Percentiles rank a stretch among this genome's conserved stretches.
Conservation (phyloP, 345 rosid species). For the Salix exigua region DNA sequence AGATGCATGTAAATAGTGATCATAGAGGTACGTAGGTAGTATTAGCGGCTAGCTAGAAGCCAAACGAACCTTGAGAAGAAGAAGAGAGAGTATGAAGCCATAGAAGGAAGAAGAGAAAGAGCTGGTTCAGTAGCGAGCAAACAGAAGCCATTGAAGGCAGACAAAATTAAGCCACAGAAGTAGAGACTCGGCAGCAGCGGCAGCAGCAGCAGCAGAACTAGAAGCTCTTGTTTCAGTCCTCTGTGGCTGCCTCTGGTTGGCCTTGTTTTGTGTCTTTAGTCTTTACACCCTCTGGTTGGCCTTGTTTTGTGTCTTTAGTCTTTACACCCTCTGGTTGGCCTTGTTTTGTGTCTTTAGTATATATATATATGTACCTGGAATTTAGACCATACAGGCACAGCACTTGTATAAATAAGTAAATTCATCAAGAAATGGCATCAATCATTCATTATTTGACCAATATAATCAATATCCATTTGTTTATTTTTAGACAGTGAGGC, state of each 20-base stretch:
- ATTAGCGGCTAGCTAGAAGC: background rate
- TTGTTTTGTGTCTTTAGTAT: slow-evolving; percentile 16
- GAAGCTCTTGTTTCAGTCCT: background rate
- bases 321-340: slow-evolving; percentile 18
- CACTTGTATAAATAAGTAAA: too few relatives aligned
- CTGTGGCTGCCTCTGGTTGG: slow-evolving; percentile 26
- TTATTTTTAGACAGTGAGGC: too few relatives aligned
- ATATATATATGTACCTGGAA: too few relatives aligned
- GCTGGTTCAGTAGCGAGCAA: background rate
- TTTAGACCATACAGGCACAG: too few relatives aligned
- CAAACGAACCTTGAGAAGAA: slow-evolving; percentile 19
- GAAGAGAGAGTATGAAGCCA: slow-evolving; percentile 13
- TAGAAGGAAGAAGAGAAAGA: slow-evolving; percentile 5
- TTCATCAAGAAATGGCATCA: too few relatives aligned
- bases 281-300: slow-evolving; percentile 10
- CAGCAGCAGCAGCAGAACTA: background rate
- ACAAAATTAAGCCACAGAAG: background rate
- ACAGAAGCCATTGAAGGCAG: slow-evolving; percentile 18
- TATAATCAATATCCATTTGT: too few relatives aligned
- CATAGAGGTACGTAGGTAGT: background rate
- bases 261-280: slow-evolving; percentile 16
- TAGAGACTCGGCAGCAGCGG: background rate
- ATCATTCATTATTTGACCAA: too few relatives aligned
- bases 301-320: slow-evolving; percentile 21
- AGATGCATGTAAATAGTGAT: background rate